Conservation (phyloP, 2,329 filamentous ascomycete species). For the Colletotrichum orbiculare region DNA sequence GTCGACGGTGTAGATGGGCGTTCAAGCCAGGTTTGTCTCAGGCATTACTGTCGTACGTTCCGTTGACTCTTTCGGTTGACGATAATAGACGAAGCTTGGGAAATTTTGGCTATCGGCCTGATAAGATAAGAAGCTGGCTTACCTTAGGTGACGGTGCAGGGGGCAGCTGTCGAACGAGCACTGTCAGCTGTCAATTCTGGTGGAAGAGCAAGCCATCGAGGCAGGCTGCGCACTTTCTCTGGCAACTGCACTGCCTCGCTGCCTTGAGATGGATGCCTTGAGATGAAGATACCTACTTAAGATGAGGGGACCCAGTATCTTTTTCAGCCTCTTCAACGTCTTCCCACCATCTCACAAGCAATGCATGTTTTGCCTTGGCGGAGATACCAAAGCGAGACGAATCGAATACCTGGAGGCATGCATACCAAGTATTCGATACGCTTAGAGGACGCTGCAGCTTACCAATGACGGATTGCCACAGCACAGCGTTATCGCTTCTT, state of each 20-base stretch:
- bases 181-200: background rate
- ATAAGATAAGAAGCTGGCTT: conserved; percentile 29
- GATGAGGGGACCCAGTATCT: conserved; percentile 4
- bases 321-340: conserved; percentile 26
- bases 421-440: background rate
- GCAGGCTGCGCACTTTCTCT: background rate
- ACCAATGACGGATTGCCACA: conserved; percentile 29
- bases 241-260: conserved; percentile 21
- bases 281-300: background rate
- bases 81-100: conserved; percentile 4
- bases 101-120: conserved; percentile 28
- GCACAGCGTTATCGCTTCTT: conserved; percentile 17
- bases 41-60: background rate
- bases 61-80: background rate
- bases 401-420: conserved; percentile 1
- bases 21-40: background rate
- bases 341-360: conserved; percentile 1
- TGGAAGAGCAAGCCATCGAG: background rate
- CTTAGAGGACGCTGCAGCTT: conserved; percentile 11
- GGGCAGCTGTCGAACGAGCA: conserved; percentile 10
- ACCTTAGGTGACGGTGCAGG: conserved; percentile 27
- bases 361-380: background rate
- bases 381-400: background rate
- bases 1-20: conserved; percentile 10
- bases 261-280: background rate